phyloP scores from a whole-genome alignment of 805 yeast species.

The Kurtzmaniella cleridarum region DNA sequence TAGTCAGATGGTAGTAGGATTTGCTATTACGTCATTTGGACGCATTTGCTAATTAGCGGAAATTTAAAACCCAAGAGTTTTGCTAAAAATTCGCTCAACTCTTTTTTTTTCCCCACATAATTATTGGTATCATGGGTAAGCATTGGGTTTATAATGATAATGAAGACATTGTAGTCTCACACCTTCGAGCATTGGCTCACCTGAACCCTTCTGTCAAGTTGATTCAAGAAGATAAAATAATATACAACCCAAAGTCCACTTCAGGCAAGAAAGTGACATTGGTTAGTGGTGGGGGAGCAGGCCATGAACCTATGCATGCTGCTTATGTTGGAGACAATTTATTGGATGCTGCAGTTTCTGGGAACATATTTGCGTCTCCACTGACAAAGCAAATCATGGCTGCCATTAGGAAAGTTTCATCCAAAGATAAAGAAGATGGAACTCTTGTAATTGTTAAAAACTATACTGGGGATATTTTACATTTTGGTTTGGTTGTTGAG shows the following conservation, averaged over 20 bases:
- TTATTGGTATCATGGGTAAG: conserved; percentile 26
- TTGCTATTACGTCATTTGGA: too few species aligned
- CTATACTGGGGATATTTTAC: conserved; percentile 91
- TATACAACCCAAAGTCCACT: conserved; percentile 38
- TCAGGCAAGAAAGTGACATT: conserved; percentile 56
- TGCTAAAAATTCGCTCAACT: background rate
- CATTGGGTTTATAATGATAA: conserved; percentile 46
- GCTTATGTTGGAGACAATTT: conserved; percentile 86
- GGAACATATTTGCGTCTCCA: conserved; percentile 91
- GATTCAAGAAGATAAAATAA: conserved; percentile 53
- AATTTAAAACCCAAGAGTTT: background rate
- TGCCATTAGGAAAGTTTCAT: conserved; percentile 42
- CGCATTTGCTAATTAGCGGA: too few species aligned
- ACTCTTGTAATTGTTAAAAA: conserved; percentile 79
- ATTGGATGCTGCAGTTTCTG: conserved; percentile 84
- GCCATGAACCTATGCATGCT: conserved; percentile 93
- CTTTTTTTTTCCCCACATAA: conserved; percentile 4
- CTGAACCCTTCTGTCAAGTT: conserved; percentile 51
- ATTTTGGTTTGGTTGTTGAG: conserved; percentile 89
- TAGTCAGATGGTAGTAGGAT: too few species aligned
- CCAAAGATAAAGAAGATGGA: conserved; percentile 46
- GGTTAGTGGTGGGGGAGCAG: conserved; percentile 91
- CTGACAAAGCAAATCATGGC: conserved; percentile 81
- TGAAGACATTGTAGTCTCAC: conserved; percentile 42
- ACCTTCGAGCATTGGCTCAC: conserved; percentile 48